Evolutionary conservation across 306 rosid species (phyloP), one percentile per base, ranked within the genome.

Genomic region (Canavalia ensiformis): DNA sequence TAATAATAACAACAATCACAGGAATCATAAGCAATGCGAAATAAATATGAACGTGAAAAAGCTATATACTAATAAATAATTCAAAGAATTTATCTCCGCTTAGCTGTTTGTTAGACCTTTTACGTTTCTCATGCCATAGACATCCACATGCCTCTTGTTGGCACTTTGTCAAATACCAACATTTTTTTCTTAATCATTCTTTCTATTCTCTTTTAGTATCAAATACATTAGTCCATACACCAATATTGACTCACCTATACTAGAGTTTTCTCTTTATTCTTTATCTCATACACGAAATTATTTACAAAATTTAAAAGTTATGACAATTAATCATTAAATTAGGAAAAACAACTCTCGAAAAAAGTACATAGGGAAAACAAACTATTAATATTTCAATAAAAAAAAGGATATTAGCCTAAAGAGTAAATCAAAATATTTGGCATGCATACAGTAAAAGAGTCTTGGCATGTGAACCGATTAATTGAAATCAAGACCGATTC

Each of bases 71-170:
- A 52, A 52, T 44, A 54, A 64, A 83, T 70, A 72, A 78, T 65
- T 75, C 72, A 56, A 72, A 65, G 71, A 12, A 71, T 51, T 63
- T 1, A 72, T 51, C 30, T 65, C 29, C 63, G 41, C 83, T 56
- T 78, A 64, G 80, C 66, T 78, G 83, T 78, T 64, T 55, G 11
- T 44, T 7, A 64, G 25, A 45, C 31, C 60, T 69, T 79, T 59
- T 52, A 68, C 78, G 52, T 68, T 77, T 67, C 60, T 30, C 51
- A 5, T 45, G 78, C 68, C 62, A 18, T 42, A 52, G 31, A 65
- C 35, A 42, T 8, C 12, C 69, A 55, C 30, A 1, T 50, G 68
- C 69, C 50, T 51, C 68, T 45, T 49, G 44, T 54, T 76, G 59
- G n/a, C n/a, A 2, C 13, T 66, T 64, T 65, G 5, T 47, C 11